Evolutionary conservation across 1,284 basidiomycete species (phyloP), one percentile per base, ranked within the genome.

Genomic region (Bjerkandera adusta): DNA sequence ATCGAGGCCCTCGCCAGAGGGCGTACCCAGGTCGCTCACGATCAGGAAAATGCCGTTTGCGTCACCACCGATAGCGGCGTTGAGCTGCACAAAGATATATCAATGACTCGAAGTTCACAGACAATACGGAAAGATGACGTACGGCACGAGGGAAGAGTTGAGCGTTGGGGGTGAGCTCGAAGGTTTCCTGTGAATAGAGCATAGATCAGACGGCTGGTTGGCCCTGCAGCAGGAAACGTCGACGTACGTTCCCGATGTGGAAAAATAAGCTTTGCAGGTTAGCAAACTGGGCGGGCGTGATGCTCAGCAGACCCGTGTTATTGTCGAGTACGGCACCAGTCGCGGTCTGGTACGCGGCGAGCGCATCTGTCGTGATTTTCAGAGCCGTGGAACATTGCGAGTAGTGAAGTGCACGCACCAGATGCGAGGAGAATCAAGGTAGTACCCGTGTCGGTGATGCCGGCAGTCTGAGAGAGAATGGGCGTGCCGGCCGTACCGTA

Each of bases 261-360:
- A 85, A 82, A 59, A 69, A 68, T 48, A 85, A 61, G 56, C 70
- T 77, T 62, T 82, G 50, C 46, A 84, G 60, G 34, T 69, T 66
- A 3, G 56, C 35, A 54, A 73, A 81, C 59, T 84, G 77, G 11
- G 64, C 55, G 8, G 64, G 40, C 0, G 75, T 78, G 54, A 85
- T 62, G 20, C 67, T 69, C 25, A 85, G 70, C 21, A 85, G 68
- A 4, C 80, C 80, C 3, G 77, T 79, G 4, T 54, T 59, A 15
- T 33, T 7, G 53, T 84, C 81, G 3, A 56, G 22, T 5, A 64
- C 66, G 20, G 62, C 81, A 21, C 81, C 80, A 7, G 79, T 84
- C 6, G 68, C 68, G 1, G 54, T 26, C 43, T 67, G 53, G 60
- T 85, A 85, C 4, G 49, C 50, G n/a, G 61, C 50, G 62, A 76